These are phyloP conservation scores for Ogataea dorogensis DNA, from an alignment of 805 yeast genomes.

Conservation along the genomic window DNA sequence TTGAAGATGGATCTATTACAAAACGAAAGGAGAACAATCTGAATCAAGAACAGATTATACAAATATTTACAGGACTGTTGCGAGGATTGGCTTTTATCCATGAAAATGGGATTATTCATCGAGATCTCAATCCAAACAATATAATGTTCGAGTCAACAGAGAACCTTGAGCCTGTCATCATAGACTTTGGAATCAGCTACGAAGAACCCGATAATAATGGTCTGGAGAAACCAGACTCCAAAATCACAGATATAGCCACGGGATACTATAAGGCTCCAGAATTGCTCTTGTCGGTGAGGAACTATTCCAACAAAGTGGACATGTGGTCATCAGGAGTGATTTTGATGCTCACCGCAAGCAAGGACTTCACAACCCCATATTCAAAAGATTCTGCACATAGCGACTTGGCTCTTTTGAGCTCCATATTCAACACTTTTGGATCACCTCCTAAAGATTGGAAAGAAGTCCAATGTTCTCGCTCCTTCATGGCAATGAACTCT, in stretches of 20 bases:
- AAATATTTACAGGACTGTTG: constrained; percentile 38
- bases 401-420: constrained; percentile 58
- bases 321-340: constrained; percentile 73
- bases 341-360: constrained; percentile 49
- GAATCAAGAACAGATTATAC: constrained; percentile 13
- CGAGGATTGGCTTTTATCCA: constrained; percentile 65
- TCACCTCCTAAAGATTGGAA: constrained; percentile 55
- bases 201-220: constrained; percentile 61
- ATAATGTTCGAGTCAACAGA: constrained; percentile 32
- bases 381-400: constrained; percentile 41
- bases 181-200: constrained; percentile 43
- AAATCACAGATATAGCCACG: constrained; percentile 61
- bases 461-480: constrained; percentile 38
- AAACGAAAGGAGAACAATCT: constrained; percentile 18
- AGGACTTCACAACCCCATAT: constrained; percentile 38
- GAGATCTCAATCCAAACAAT: constrained; percentile 82
- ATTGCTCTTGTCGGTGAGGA: constrained; percentile 55
- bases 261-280: constrained; percentile 75
- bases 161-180: constrained; percentile 33
- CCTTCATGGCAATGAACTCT: constrained; percentile 35
- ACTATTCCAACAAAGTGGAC: constrained; percentile 58
- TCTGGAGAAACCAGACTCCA: constrained; percentile 44
- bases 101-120: constrained; percentile 57
- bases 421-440: constrained; percentile 59
- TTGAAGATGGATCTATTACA: constrained; percentile 18